phyloP scores from a whole-genome alignment of 306 rosid species.

The Lathyrus oleraceus region DNA sequence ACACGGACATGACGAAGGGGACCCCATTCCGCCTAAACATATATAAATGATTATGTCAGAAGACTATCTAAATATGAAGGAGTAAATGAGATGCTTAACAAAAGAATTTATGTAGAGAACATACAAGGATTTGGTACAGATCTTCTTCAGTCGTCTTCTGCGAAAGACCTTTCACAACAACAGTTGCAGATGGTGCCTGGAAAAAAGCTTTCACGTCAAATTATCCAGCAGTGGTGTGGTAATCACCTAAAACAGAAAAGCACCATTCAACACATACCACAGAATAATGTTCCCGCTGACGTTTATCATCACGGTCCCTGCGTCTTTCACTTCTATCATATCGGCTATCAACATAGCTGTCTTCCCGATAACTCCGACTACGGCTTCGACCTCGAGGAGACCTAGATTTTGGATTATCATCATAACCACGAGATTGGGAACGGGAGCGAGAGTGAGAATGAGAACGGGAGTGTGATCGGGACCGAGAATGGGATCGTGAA shows the following conservation, averaged over 20 bases:
- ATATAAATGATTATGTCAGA: slow-evolving; percentile 24
- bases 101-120: slow-evolving; percentile 37
- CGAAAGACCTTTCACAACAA: slow-evolving; percentile 97
- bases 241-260: slow-evolving; percentile 22
- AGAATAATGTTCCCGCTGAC: slow-evolving; percentile 62
- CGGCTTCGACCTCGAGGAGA: slow-evolving; percentile 88
- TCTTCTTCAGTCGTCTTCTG: slow-evolving; percentile 96
- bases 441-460: slow-evolving; percentile 59
- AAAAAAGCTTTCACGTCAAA: slow-evolving; percentile 35
- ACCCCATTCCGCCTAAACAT: slow-evolving; percentile 91
- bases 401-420: slow-evolving; percentile 75
- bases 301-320: slow-evolving; percentile 84
- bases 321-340: slow-evolving; percentile 77
- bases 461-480: slow-evolving; percentile 54
- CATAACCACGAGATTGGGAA: slow-evolving; percentile 80
- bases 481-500: slow-evolving; percentile 52
- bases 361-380: slow-evolving; percentile 82
- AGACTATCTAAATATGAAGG: slow-evolving; percentile 9
- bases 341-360: slow-evolving; percentile 66
- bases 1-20: slow-evolving; percentile 98
- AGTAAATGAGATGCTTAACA: slow-evolving; percentile 26
- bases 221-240: slow-evolving; percentile 22
- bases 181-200: slow-evolving; percentile 95
- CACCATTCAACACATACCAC: slow-evolving; percentile 61
- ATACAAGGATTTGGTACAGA: slow-evolving; percentile 93